phyloP scores from a whole-genome alignment of 768 basidiomycete species.

The Xerocomus spinulosus region DNA sequence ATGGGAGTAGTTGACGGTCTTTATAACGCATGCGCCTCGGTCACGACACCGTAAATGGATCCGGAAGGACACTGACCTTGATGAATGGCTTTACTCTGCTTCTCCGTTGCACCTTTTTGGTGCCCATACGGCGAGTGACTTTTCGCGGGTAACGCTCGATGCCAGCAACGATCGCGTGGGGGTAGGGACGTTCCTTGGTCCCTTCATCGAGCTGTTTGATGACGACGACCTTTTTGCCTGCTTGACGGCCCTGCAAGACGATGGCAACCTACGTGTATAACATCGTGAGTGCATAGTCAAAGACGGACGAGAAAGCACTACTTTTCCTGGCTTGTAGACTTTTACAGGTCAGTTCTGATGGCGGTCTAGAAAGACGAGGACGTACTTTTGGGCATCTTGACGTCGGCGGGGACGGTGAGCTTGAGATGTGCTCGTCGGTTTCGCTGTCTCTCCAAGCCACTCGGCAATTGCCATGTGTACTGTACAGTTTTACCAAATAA shows the following conservation, averaged over 20 bases:
- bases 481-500: constrained; percentile 22
- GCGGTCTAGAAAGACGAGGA: neutral
- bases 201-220: constrained; percentile 98
- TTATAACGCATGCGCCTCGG: neutral
- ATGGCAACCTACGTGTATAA: constrained; percentile 70
- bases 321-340: constrained; percentile 97
- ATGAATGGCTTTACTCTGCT: constrained; percentile 99
- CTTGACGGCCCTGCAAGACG: constrained; percentile 97
- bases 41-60: neutral
- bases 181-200: constrained; percentile 92
- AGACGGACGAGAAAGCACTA: constrained; percentile 27
- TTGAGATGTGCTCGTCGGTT: constrained; percentile 20
- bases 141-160: constrained; percentile 98
- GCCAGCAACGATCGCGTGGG: constrained; percentile 97
- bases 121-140: constrained; percentile 96
- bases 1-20: constrained; percentile 98
- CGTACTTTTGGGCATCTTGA: constrained; percentile 43
- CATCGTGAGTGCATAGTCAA: constrained; percentile 1
- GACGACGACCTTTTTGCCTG: constrained; percentile 98
- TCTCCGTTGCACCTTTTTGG: constrained; percentile 88
- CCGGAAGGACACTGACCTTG: constrained; percentile 60
- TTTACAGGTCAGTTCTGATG: constrained; percentile 3
- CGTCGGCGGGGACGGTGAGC: constrained; percentile 29
- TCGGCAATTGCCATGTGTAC: constrained; percentile 29
- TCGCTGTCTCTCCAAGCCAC: constrained; percentile 28